Evolutionary conservation across 2,329 filamentous ascomycete species (phyloP).

Genomic region (Tolypocladium inflatum): DNA sequence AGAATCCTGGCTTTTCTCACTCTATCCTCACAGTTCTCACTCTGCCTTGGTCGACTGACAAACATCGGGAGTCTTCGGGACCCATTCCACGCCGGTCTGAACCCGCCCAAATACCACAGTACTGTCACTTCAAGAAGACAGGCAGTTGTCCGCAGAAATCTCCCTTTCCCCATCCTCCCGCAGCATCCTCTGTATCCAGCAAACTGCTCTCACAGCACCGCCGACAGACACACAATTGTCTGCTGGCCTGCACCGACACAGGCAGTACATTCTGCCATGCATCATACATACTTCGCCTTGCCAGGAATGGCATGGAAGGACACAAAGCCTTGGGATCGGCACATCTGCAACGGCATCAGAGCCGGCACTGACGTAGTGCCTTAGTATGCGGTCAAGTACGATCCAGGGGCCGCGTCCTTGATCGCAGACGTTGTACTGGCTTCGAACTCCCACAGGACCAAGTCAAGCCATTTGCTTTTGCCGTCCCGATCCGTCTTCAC

Average conservation of each 20-base stretch:
- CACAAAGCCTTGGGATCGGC: background rate
- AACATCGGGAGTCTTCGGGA: no score
- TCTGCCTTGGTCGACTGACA: background rate
- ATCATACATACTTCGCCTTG: no score
- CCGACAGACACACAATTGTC: background rate
- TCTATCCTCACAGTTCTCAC: no score
- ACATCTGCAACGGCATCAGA: background rate
- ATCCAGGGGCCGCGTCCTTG: background rate
- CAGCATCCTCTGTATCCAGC: background rate
- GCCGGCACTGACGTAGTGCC: background rate
- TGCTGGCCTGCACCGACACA: background rate
- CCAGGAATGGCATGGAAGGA: background rate
- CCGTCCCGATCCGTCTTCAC: constrained; percentile 8
- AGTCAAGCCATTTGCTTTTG: constrained; percentile 17
- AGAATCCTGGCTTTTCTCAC: background rate
- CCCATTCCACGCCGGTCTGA: background rate
- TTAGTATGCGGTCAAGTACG: background rate
- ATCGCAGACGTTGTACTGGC: constrained; percentile 6
- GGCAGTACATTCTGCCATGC: no score
- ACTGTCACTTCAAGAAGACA: background rate
- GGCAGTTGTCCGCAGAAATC: background rate
- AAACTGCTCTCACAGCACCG: background rate
- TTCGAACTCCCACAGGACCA: constrained; percentile 19
- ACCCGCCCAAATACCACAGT: background rate
- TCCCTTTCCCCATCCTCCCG: background rate